Conservation (phyloP, 352 stramenopile genomes). For the Pythium chondricola region DNA sequence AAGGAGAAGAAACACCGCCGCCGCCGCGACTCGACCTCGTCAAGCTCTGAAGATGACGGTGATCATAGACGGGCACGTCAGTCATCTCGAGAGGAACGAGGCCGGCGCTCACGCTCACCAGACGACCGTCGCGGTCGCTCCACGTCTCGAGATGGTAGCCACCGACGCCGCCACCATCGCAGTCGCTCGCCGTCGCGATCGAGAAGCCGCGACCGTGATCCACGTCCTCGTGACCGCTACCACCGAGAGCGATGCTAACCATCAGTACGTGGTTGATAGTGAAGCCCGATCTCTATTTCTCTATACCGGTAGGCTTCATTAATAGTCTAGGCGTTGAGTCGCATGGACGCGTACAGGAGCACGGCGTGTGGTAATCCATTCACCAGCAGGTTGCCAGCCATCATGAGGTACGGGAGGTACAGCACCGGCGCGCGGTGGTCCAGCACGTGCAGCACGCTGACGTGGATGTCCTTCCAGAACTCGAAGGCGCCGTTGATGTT, state of each 20-base stretch:
- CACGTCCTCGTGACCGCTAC: background rate
- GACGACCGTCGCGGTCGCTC: no score
- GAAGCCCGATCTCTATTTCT: background rate
- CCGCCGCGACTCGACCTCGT: conserved; percentile 9
- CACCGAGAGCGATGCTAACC: background rate
- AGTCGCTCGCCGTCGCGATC: no score
- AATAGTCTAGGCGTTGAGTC: conserved; percentile 24
- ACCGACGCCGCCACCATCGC: no score
- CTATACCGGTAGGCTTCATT: background rate
- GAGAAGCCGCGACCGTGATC: no score
- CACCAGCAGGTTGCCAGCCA: conserved; percentile 59
- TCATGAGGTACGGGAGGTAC: conserved; percentile 65
- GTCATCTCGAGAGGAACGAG: background rate
- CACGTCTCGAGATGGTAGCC: conserved; percentile 1
- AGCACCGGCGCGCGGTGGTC: conserved; percentile 58
- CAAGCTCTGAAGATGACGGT: conserved; percentile 7
- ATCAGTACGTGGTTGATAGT: background rate
- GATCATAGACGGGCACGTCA: background rate
- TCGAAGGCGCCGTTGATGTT: conserved; percentile 81
- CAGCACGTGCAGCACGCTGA: conserved; percentile 63
- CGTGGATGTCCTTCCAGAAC: conserved; percentile 81
- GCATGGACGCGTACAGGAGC: conserved; percentile 48
- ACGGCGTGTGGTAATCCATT: conserved; percentile 71
- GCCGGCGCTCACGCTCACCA: background rate
- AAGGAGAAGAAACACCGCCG: conserved; percentile 9